Evolutionary conservation across 305 asterid genomes (phyloP).

Genomic region (Solanum hybrid): DNA sequence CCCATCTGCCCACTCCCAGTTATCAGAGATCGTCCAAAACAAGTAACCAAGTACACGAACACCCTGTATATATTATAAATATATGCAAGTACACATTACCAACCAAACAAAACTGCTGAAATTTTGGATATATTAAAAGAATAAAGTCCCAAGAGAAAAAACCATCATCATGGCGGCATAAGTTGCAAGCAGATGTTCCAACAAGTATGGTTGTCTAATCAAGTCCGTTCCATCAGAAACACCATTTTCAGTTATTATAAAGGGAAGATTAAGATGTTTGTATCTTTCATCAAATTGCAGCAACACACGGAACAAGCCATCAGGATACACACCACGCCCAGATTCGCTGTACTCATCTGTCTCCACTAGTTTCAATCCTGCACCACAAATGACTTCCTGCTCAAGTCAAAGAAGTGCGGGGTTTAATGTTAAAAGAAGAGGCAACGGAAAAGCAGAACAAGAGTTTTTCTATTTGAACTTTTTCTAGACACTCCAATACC

Average conservation of each 20-base stretch:
- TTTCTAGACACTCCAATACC: conserved; percentile 29
- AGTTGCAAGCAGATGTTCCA: conserved; percentile 81
- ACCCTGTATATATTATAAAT: conserved; percentile 34
- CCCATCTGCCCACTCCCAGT: conserved; percentile 99
- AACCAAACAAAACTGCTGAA: not conserved
- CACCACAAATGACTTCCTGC: conserved; percentile 79
- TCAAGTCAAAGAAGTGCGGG: conserved; percentile 12
- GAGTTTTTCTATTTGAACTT: not conserved
- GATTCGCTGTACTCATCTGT: conserved; percentile 92
- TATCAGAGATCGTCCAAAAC: conserved; percentile 97
- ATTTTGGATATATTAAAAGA: not conserved
- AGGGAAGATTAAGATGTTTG: conserved; percentile 64
- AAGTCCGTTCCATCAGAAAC: conserved; percentile 78
- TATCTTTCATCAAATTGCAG: conserved; percentile 78
- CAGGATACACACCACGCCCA: conserved; percentile 95
- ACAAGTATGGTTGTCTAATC: conserved; percentile 76
- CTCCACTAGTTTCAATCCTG: conserved; percentile 78
- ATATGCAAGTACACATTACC: not conserved
- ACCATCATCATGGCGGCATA: conserved; percentile 84
- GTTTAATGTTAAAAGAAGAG: not conserved
- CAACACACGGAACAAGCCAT: conserved; percentile 73
- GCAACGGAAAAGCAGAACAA: not conserved
- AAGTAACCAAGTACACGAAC: conserved; percentile 79
- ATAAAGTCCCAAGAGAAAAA: conserved; percentile 3
- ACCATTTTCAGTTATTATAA: conserved; percentile 77